Base-by-base conservation (phyloP, 2,329 filamentous ascomycete genomes). In the Neopestalotiopsis sp. region DNA sequence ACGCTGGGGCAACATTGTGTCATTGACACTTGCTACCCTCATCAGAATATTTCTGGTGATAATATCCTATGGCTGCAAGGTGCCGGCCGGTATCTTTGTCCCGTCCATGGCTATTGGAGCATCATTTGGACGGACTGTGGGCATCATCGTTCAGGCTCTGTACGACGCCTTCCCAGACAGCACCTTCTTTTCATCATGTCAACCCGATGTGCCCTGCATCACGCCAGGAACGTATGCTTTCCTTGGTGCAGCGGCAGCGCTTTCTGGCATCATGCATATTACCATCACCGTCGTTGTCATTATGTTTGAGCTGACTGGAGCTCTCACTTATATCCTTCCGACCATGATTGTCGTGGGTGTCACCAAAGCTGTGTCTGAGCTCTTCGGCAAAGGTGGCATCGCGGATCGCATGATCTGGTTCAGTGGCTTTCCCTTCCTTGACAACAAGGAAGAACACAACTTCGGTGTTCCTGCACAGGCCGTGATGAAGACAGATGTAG, bases 331-430 rank as follows among this genome's bases (percentile, higher is more conserved):
- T 77, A 98, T 99, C 72, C 84, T 99, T 34, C 96, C 96, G 0
- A 98, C 95, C 14, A 99, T 99, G 96, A 98, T 99, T 74, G 96
- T 98, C 0, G 96, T 98, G 2, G 96, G 96, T 63, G 92, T 98
- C 40, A 98, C 95, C 52, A 99, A 99, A 84, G 93, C 93, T 14
- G 93, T 99, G 61, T 91, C 93, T 71, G 94, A 97, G 73, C 86
- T 94, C 13, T 96, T 97, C 76, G 94, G 94, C n/a, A 97, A 95
- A 78, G 96, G 95, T 38, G 96, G 96, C 61, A 98, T 99, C 69
- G 96, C 96, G 28, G 96, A 99, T 79, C 92, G 94, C 71, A 97
- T 98, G 94, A 99, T 99, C 75, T 97, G 94, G 92, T 97, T 98
- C 82, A 98, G 94, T 74, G 96, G 96, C 1, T 97, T 98, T 76